A percentile compares a stretch with the other conserved stretches of the same genome.
Conservation (phyloP, 352 stramenopile genomes). For the Peronospora destructor region DNA sequence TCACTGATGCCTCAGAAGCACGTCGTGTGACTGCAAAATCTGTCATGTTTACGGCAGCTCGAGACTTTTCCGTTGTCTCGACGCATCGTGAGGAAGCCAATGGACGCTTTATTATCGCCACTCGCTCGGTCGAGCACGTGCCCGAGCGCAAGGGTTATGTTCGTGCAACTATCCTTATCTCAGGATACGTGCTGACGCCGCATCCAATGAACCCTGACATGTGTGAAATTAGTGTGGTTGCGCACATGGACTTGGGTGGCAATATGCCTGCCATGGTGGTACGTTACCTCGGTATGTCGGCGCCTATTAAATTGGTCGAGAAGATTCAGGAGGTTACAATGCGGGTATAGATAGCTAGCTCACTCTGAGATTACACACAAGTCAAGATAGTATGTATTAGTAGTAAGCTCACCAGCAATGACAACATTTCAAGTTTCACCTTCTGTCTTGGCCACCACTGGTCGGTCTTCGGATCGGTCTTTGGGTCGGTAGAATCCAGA, state of each 20-base stretch:
- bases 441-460: no score
- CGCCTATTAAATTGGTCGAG: constrained; percentile 79
- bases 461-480: no score
- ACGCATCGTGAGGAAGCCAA: constrained; percentile 41
- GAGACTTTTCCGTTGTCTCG: constrained; percentile 67
- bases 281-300: constrained; percentile 65
- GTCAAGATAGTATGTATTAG: no score
- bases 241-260: constrained; percentile 74
- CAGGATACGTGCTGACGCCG: constrained; percentile 62
- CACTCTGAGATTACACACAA: no score
- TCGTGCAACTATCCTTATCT: constrained; percentile 47
- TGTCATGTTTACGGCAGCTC: constrained; percentile 69
- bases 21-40: constrained; percentile 53
- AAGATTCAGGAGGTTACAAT: constrained; percentile 49
- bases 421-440: no score
- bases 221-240: constrained; percentile 62
- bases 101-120: constrained; percentile 61
- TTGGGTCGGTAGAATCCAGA: no score
- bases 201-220: constrained; percentile 51
- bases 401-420: no score
- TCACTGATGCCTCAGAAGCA: constrained; percentile 56
- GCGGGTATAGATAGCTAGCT: constrained; percentile 13
- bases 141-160: constrained; percentile 43
- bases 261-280: constrained; percentile 64
- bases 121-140: constrained; percentile 58